Evolutionary conservation across 2,329 filamentous ascomycete genomes (phyloP), one percentile per base, ranked within the genome.

Genomic region (Pseudogymnoascus verrucosus): DNA sequence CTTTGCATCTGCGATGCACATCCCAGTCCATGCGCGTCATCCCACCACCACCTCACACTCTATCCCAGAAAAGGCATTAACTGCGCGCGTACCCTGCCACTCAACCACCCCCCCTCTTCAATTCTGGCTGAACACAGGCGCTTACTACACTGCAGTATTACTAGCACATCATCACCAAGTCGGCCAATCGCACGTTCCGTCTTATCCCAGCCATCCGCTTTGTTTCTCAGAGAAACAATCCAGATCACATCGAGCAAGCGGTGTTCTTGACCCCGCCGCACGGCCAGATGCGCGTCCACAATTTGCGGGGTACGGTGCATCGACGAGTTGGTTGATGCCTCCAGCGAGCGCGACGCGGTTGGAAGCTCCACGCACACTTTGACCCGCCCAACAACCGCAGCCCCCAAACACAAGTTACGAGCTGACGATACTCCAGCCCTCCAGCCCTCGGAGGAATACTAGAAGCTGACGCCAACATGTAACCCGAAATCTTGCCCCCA

Each of bases 141-240:
- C 51, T 57, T 57, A 57, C 51, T 2, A 57, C 6, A 4, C n/a
- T 36, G 28, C 16, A 34, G n/a, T 4, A 34, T 57, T 12, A 36
- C 28, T 34, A 10, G 28, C 11, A 10, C 28, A 57, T 57, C 51
- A 21, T 5, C 51, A 16, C 10, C 11, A 10, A 36, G 28, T 7
- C 28, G 51, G 51, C 51, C 51, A 57, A 57, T 57, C 51, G 28
- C 51, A 57, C 28, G 51, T 14, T 14, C 51, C 51, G 51, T 2
- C 28, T 57, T 57, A 57, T 34, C 51, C 51, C 51, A 57, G 51
- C 51, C 51, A 57, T 57, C 51, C 51, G 51, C 10, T 34, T 57
- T 57, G 51, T 57, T 57, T 57, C 51, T n/a, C 44, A 2, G 44
- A 34, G 28, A 57, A 21, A 36, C 28, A 57, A 57, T 7, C 28